A percentile compares a stretch with the other conserved stretches of the same genome.
phyloP scores from a whole-genome alignment of 1,139 yeast species.

The Zhuliangozyma parablackwelliae region DNA sequence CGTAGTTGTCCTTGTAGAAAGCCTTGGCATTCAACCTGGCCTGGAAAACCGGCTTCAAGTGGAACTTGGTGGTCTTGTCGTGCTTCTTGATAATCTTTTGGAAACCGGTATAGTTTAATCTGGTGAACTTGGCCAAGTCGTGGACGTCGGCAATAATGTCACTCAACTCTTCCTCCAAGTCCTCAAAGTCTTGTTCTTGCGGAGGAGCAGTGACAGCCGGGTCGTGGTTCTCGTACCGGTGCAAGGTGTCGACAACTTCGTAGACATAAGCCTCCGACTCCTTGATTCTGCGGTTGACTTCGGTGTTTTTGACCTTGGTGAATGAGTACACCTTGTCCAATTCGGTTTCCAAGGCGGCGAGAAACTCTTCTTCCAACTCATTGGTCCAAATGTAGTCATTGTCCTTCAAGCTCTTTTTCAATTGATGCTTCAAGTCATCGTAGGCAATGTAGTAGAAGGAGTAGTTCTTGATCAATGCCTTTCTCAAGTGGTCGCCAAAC shows the following conservation, averaged over 20 bases:
- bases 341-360: conserved; percentile 69
- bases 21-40: conserved; percentile 91
- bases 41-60: conserved; percentile 85
- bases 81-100: conserved; percentile 94
- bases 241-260: conserved; percentile 50
- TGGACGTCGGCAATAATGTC: conserved; percentile 97
- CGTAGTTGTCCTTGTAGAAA: conserved; percentile 92
- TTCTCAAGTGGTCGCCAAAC: conserved; percentile 73
- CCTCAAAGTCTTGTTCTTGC: conserved; percentile 82
- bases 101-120: conserved; percentile 93
- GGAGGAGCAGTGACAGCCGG: conserved; percentile 30
- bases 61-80: conserved; percentile 83
- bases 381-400: conserved; percentile 65
- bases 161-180: conserved; percentile 83
- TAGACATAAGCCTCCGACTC: conserved; percentile 70
- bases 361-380: conserved; percentile 74
- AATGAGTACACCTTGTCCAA: conserved; percentile 88
- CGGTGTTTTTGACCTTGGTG: conserved; percentile 82
- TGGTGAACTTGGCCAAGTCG: conserved; percentile 87
- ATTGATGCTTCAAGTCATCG: conserved; percentile 79
- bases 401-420: conserved; percentile 61
- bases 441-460: conserved; percentile 85
- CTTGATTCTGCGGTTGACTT: conserved; percentile 75
- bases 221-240: conserved; percentile 16
- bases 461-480: conserved; percentile 76